Percentiles rank a stretch among this genome's conserved stretches.
phyloP scores from a whole-genome alignment of 257 asterid genomes.

The Nicotiana tomentosiformis region DNA sequence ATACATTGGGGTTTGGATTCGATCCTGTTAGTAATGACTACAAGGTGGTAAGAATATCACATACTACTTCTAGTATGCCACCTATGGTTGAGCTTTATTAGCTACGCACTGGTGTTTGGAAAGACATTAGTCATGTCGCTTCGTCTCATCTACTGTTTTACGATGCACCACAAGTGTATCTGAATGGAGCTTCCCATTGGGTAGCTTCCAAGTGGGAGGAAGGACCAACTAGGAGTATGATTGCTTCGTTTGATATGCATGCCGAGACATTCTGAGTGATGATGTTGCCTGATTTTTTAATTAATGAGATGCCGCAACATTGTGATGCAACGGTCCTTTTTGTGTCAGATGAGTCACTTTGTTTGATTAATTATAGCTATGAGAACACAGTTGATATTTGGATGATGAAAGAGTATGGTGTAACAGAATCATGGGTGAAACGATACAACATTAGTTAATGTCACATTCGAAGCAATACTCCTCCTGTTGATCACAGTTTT shows the following conservation, averaged over 20 bases:
- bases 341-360: no score
- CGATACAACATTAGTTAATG: no score
- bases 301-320: neutral
- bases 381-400: neutral
- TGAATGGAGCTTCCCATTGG: neutral
- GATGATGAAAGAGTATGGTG: neutral
- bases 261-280: no score
- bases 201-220: neutral
- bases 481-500: neutral
- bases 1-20: neutral
- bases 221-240: no score
- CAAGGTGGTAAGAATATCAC: neutral
- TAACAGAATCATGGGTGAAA: no score
- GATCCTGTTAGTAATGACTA: neutral
- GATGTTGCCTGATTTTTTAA: no score
- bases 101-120: neutral
- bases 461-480: neutral
- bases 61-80: neutral
- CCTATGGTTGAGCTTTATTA: neutral
- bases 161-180: neutral
- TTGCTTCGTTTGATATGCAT: no score
- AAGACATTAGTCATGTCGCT: neutral
- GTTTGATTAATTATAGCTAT: neutral
- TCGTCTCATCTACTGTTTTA: neutral
- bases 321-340: no score